Evolutionary conservation across 140 eudicot genomes (phyloP), one percentile per base, ranked within the genome.

Genomic region (Senecio squalidus): DNA sequence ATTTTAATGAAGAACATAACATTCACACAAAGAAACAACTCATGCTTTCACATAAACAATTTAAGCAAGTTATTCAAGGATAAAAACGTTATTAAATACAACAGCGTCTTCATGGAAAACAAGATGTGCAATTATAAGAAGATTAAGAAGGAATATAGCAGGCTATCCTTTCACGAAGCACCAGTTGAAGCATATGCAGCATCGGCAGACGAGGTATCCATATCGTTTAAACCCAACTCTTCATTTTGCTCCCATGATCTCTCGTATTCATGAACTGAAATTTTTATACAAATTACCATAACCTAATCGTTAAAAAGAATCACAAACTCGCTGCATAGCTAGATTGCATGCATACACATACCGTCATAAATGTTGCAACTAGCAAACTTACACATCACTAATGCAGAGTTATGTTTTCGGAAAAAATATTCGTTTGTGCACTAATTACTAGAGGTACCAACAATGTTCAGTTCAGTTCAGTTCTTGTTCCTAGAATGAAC

Each of bases 181-280:
- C 64, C 53, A 3, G 68, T 68, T 64, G 72, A 77, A 33, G 46
- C 67, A 67, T 90, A 85, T 24, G 95, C 97, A 64, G 69, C 95
- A 63, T 90, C 97, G 14, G 95, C 97, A 20, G 85, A 76, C 9
- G 95, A 82, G 24, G 97, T 90, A 78, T 90, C 97, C 90, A 90
- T 90, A 60, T 86, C 97, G 29, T 86, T 90, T 36, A 90, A 78
- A 14, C 97, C 97, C 75, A 85, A 67, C 64, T 90, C 97, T 76
- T 90, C 97, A 29, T 90, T 90, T 68, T 90, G 97, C 66, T 90
- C 95, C 94, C 94, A 90, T 9, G 94, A 80, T 55, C 97, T 80
- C 80, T 82, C 95, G 15, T 90, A 86, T 51, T 84, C 95, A 66
- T 81, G 86, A 74, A 69, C 96, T 91, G 66, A 8, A 55, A 9